Base-by-base conservation (phyloP, 495 filamentous ascomycete genomes). In the Cercophora samala region DNA sequence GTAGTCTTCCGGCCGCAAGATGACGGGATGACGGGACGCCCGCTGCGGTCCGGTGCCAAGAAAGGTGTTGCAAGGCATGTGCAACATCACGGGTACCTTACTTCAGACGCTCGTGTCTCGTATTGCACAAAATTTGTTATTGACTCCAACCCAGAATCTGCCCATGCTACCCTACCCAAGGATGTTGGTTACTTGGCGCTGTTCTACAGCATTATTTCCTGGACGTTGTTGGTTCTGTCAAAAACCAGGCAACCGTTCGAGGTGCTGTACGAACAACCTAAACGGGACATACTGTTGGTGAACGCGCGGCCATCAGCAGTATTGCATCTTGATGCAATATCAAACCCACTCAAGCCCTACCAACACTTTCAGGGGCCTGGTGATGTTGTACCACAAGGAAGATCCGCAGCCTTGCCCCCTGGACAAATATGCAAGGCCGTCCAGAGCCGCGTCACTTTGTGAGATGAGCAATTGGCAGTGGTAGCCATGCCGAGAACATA, bases 271-370 rank as follows among this genome's bases (percentile, higher is more conserved):
- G 58, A 56, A 21, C 54, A 9, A 56, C 54, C 54, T 3, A 21
- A 58, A 23, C 3, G 23, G 54, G 54, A 24, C 13, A 58, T 24
- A 24, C 5, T 1, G 54, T 24, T 58, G 23, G 58, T 58, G 23
- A 22, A 60, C 58, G 58, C 58, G 58, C 58, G 58, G 58, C 58
- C 58, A 21, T 60, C 37, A 46, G 37, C 37, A 46, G 37, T 46
- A 46, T 46, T 46, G 15, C 9, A 13, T 46, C 15, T 46, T 11
- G 15, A 11, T 46, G 13, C 13, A 46, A 2, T 13, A 46, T 46
- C 37, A 9, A 46, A 18, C 3, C 13, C 37, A 46, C 11, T 17
- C 37, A 46, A 46, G 37, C 37, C 15, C 9, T 46, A 46, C 15
- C 37, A 17, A 46, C 11, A 17, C 37, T 46, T 9, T 46, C 8